Base-by-base conservation (phyloP, 169 alveolate genomes). In the Plasmodium knowlesi region DNA sequence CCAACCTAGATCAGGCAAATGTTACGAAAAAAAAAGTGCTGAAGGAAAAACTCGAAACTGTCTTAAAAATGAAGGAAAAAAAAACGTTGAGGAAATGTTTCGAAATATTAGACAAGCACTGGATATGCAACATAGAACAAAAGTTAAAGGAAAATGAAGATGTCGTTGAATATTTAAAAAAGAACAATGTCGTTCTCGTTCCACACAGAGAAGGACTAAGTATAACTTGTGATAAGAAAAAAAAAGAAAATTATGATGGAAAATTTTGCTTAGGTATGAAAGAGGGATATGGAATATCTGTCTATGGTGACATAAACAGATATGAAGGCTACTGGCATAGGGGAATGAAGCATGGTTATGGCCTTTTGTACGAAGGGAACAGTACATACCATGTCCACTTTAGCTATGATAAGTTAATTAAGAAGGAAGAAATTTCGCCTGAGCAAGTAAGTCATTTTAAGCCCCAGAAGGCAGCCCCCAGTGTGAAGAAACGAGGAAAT, bases 331-430 rank as follows among this genome's bases (percentile, higher is more conserved):
- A 88, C 72, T 88, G 89, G 89, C 82, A 73, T 50, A 61, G 90
- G 53, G 94, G 94, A 79, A 88, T 88, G 94, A 88, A 88, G 82
- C 94, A 88, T 73, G 94, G 94, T 41, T 53, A 78, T 88, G 94
- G 90, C 5, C 80, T 88, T 78, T 80, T 88, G 70, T 88, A 88
- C 72, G 94, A 88, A 88, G 94, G 94, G 34, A 83, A 88, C 71
- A 39, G 82, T 79, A 61, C 79, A 88, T 88, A 78, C 34, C 71
- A 79, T 88, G 90, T 37, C 73, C 89, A 88, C 73, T 88, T 88
- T 88, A 88, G 82, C 82, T 78, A 88, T 71, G 94, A 78, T 57
- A 88, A 88, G 50, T 88, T 88, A 88, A 88, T 88, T 88, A 2
- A 79, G 50, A 88, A 88, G 72, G 83, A 88, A 14, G 43, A 79